Evolutionary conservation across 345 rosid genomes (phyloP), one percentile per base, ranked within the genome.

Genomic region (Eucalyptus polyanthemos): DNA sequence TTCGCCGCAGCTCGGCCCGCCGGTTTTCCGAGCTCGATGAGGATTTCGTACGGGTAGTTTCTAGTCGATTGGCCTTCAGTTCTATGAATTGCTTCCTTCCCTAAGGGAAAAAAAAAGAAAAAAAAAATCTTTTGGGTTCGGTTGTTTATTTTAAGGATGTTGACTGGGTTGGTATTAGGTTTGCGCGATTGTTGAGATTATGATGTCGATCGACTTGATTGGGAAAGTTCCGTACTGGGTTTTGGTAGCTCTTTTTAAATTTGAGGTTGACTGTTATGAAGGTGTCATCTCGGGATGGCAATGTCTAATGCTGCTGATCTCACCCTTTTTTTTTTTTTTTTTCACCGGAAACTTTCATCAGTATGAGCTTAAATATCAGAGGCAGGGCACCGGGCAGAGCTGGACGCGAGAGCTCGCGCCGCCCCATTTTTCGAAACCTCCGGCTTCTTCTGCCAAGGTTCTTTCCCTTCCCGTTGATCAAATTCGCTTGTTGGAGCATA

Each of bases 381-480:
- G 90, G 86, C 89, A 92, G 67, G 89, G 91, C 29, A 42, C 91
- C 31, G 97, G 92, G 90, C 90, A 93, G 87, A 91, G 94, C 86
- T 93, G 91, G 95, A 93, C 91, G 54, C 92, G 87, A 14, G 96
- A 96, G 93, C 90, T 91, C 25, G 90, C 90, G 90, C 95, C 93
- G 29, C 97, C 97, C 50, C 94, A 90, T 89, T 31, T 95, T 47
- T 93, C 87, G 17, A 93, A 91, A 92, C 92, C 90, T 86, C 95
- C 94, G 8, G 62, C 92, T 87, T 89, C 95, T 42, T 90, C 94
- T 58, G 91, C 88, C 91, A 93, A 96, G 99, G 98, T 95, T n/a
- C 11, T n/a, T 86, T 76, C 85, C 29, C 29, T 76, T 13, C 85
- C 47, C 5, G 3, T 11, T 8, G 4, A 40, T 86, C 62, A 15